Base-by-base conservation (phyloP, 164 flowering plant species). In the Sextonia rubra region DNA sequence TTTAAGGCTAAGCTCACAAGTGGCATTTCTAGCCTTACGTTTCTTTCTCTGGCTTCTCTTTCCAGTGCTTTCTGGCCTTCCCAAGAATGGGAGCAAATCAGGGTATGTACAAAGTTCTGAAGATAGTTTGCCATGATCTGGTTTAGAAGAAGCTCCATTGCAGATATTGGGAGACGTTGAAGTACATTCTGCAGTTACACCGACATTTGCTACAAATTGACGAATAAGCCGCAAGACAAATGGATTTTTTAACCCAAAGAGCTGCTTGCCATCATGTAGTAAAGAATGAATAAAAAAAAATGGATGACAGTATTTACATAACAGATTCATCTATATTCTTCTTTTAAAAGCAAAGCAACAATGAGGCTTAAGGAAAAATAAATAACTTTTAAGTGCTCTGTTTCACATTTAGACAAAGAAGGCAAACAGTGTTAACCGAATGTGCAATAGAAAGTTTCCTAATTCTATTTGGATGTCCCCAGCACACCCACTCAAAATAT, bases 211-310 rank as follows among this genome's bases (percentile, higher is more conserved):
- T 72, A 87, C 89, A 77, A 96, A 82, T 76, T 91, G 95, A 62
- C 97, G 84, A 37, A 96, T 86, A 75, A 96, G 81, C 77, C 97
- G 80, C 82, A 87, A 97, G 61, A 96, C 92, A 63, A 85, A 85
- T 61, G 87, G 84, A 74, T 93, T 91, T 84, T 80, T 90, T 78
- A 96, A 96, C 62, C 99, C 99, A 83, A 93, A 96, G 79, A 93
- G 85, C 99, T 96, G 93, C 83, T 84, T 24, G 48, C 26, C 44
- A 68, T 61, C 64, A 73, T 30, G 52, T 17, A 76, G 69, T 74
- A 9, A 68, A 75, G 37, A 29, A 74, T 29, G 27, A 15, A 52
- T 47, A 47, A 12, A 64, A 25, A 69, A 52, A 78, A 60, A 66
- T 26, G 24, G 62, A 20, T n/a, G 61, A n/a, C 62, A 30, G 25